Conservation (phyloP, 805 yeast species). For the Torulaspora delbrueckii region DNA sequence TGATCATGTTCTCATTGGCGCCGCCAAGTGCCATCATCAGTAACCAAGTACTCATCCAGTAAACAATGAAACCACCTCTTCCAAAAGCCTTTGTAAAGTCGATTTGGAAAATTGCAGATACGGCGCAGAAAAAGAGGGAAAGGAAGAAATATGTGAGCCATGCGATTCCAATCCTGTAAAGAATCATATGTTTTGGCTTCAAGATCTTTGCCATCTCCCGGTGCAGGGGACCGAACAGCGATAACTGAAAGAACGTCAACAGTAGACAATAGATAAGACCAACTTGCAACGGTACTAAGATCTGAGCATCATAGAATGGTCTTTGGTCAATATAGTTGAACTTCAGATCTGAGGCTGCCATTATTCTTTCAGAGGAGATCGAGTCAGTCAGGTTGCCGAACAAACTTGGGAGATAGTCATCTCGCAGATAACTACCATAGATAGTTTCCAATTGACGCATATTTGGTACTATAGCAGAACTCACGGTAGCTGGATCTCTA, state of each 20-base stretch:
- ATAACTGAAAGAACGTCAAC: conserved; percentile 66
- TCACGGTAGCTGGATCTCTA: conserved; percentile 52
- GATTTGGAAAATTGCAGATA: conserved; percentile 65
- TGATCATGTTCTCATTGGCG: conserved; percentile 60
- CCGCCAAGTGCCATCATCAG: conserved; percentile 76
- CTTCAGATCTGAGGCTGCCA: conserved; percentile 32
- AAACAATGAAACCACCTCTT: conserved; percentile 63
- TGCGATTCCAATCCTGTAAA: conserved; percentile 49
- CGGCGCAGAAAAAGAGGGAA: conserved; percentile 53
- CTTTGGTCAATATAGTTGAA: conserved; percentile 42
- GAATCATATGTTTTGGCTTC: conserved; percentile 42
- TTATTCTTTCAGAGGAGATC: conserved; percentile 19
- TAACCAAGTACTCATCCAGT: conserved; percentile 64
- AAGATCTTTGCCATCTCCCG: conserved; percentile 43
- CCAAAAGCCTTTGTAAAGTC: conserved; percentile 57
- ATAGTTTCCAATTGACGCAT: conserved; percentile 36
- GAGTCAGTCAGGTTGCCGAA: conserved; percentile 26
- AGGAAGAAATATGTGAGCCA: conserved; percentile 52
- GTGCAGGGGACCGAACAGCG: conserved; percentile 53
- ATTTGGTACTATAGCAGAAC: conserved; percentile 42
- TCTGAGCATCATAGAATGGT: conserved; percentile 48
- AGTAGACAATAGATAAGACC: conserved; percentile 71
- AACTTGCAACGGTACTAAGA: conserved; percentile 65
- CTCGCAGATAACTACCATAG: conserved; percentile 24
- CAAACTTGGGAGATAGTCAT: conserved; percentile 26